phyloP scores from a whole-genome alignment of 139 green algal species.

The Trebouxia sp. region DNA sequence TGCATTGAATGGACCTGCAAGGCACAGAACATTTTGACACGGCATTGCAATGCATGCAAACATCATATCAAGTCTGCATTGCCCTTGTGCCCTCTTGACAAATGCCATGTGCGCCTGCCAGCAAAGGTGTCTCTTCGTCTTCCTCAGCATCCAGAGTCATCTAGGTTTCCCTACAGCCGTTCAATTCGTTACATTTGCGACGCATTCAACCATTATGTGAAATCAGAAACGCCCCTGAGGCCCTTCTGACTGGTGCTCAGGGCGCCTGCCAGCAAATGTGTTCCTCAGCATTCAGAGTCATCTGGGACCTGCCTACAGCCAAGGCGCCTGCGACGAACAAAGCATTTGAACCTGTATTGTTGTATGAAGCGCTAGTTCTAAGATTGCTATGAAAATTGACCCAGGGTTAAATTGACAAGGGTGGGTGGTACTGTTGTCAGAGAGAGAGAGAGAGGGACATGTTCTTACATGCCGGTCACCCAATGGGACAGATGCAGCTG shows the following conservation, averaged over 20 bases:
- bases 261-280: not conserved
- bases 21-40: too few species aligned
- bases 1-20: not conserved
- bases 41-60: too few species aligned
- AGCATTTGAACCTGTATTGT: too few species aligned
- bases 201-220: too few species aligned
- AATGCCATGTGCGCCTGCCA: not conserved
- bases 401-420: too few species aligned
- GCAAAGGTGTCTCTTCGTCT: not conserved
- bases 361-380: too few species aligned
- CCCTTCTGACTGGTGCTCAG: not conserved
- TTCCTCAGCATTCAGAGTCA: not conserved
- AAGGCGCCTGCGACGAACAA: too few species aligned
- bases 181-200: not conserved
- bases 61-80: not conserved
- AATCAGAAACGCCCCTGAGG: not conserved
- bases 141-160: not conserved
- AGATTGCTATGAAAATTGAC: too few species aligned
- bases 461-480: too few species aligned
- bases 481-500: too few species aligned
- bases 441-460: too few species aligned
- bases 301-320: not conserved
- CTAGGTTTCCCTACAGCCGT: not conserved
- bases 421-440: too few species aligned
- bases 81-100: not conserved